These are phyloP conservation scores for Debaryomycetaceae sp. DNA, from an alignment of 1,139 yeast species.

Conservation along the genomic window DNA sequence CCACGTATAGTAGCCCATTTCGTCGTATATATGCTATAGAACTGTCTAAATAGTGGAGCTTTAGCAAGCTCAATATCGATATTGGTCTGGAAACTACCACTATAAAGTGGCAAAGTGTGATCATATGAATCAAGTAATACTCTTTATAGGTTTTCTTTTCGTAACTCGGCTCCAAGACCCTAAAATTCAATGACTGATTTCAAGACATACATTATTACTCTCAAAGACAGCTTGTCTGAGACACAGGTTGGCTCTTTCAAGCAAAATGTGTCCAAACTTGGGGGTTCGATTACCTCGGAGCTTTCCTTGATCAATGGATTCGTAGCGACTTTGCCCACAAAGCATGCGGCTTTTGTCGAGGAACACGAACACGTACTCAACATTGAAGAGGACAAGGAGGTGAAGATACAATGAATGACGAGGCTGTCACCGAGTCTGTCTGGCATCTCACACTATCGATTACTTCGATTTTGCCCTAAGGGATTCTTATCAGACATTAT, in stretches of 20 bases:
- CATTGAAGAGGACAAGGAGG: slow-evolving; percentile 62
- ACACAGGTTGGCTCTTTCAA: slow-evolving; percentile 31
- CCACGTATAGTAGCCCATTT: slow-evolving; percentile 2
- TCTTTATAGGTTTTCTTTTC: no score
- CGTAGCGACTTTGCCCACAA: slow-evolving; percentile 50
- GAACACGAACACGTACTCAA: slow-evolving; percentile 46
- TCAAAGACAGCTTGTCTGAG: slow-evolving; percentile 32
- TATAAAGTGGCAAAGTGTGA: no score
- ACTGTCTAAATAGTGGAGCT: no score
- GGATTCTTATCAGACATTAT: no score
- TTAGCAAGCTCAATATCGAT: no score
- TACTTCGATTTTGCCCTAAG: no score
- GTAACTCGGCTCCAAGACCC: no score
- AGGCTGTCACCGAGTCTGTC: background rate
- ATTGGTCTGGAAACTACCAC: no score
- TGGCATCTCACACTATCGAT: background rate
- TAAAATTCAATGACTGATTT: slow-evolving; percentile 11
- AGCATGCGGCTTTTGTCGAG: slow-evolving; percentile 41
- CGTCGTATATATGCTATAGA: no score
- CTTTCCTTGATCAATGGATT: slow-evolving; percentile 69
- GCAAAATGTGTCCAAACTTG: slow-evolving; percentile 38
- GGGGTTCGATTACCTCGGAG: slow-evolving; percentile 64
- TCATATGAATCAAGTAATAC: no score
- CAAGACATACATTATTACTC: slow-evolving; percentile 36
- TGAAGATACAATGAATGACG: slow-evolving; percentile 33